Conservation (phyloP, 495 filamentous ascomycete genomes). For the Talaromyces stipitatus region DNA sequence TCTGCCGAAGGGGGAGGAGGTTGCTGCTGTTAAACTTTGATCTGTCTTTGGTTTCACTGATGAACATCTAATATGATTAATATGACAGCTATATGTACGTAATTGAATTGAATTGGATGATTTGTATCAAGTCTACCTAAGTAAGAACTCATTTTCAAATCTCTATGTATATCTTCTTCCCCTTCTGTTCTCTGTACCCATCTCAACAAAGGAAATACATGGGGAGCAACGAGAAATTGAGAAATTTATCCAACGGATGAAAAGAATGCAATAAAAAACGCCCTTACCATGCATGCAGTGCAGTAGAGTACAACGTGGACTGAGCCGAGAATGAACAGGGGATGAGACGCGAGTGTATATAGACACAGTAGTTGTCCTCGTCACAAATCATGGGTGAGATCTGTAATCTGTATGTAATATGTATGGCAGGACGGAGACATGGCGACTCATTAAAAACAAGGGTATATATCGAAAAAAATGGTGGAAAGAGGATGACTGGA, state of each 20-base stretch:
- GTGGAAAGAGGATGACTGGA: no score
- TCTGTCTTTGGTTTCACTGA: no score
- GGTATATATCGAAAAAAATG: neutral
- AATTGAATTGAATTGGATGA: neutral
- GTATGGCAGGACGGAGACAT: neutral
- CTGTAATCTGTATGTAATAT: neutral
- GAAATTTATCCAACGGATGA: neutral
- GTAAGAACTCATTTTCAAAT: neutral
- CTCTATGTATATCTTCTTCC: neutral
- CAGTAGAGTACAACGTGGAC: neutral
- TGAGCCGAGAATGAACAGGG: neutral
- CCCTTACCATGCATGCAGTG: conserved; percentile 5
- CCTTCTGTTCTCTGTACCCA: neutral
- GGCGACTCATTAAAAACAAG: neutral
- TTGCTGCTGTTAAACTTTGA: conserved; percentile 35
- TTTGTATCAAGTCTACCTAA: neutral
- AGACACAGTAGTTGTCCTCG: neutral
- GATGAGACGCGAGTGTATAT: neutral
- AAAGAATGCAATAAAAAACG: conserved; percentile 1
- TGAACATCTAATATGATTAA: no score
- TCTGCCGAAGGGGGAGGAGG: conserved; percentile 52
- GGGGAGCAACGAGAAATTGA: neutral
- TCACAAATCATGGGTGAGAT: neutral
- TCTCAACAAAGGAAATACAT: neutral
- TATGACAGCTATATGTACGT: no score